Evolutionary conservation across 345 rosid species (phyloP).

Genomic region (Sonneratia caseolaris): DNA sequence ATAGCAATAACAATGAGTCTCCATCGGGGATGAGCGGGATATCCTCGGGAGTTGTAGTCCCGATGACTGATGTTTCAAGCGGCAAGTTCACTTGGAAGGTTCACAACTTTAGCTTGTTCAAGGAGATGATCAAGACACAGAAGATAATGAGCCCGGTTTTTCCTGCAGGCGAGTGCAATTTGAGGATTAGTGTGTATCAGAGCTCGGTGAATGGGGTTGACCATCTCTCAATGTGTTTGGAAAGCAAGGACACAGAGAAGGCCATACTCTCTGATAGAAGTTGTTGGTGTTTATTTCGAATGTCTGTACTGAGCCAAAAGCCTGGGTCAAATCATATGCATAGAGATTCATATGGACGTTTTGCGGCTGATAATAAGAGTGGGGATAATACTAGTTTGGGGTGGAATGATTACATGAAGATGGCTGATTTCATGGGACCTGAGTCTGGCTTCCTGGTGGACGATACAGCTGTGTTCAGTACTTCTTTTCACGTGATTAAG

Average conservation of each 20-base stretch:
- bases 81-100: conserved; percentile 98
- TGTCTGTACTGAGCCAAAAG: conserved; percentile 87
- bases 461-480: conserved; percentile 81
- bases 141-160: conserved; percentile 98
- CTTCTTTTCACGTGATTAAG: conserved; percentile 90
- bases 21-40: conserved; percentile 6
- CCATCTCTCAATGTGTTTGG: conserved; percentile 90
- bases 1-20: conserved; percentile 10
- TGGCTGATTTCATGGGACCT: conserved; percentile 64
- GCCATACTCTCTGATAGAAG: conserved; percentile 55
- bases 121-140: conserved; percentile 94
- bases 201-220: conserved; percentile 79
- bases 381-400: conserved; percentile 98
- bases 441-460: conserved; percentile 76
- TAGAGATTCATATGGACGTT: conserved; percentile 84
- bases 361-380: conserved; percentile 86
- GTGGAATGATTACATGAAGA: conserved; percentile 95
- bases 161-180: conserved; percentile 93
- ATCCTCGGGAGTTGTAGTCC: conserved; percentile 44
- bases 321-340: conserved; percentile 88
- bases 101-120: conserved; percentile 86
- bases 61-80: conserved; percentile 72
- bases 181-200: conserved; percentile 87
- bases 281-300: conserved; percentile 98
- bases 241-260: conserved; percentile 92